Conservation (phyloP, 805 yeast genomes). For the Vanderwaltozyma yarrowii region DNA sequence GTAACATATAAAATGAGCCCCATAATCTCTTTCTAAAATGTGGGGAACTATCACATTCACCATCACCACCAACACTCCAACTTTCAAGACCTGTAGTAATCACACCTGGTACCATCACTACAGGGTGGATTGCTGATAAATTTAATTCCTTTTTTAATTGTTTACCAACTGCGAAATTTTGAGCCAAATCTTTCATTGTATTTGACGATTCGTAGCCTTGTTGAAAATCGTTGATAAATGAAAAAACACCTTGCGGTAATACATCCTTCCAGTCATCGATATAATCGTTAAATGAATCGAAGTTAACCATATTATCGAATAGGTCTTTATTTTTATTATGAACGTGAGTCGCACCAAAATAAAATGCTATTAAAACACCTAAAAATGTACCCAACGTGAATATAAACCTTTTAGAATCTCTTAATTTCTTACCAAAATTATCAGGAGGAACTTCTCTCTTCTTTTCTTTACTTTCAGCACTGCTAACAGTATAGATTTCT, state of each 20-base stretch:
- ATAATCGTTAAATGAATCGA: slow-evolving; percentile 48
- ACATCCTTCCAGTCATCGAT: slow-evolving; percentile 65
- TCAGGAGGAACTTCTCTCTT: neutral
- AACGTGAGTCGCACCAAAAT: slow-evolving; percentile 37
- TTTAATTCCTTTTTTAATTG: slow-evolving; percentile 43
- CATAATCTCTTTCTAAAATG: slow-evolving; percentile 88
- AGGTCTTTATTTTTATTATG: slow-evolving; percentile 19
- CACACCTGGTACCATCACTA: slow-evolving; percentile 92
- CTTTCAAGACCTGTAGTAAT: slow-evolving; percentile 90
- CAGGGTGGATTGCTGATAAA: slow-evolving; percentile 56
- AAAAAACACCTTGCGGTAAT: slow-evolving; percentile 56
- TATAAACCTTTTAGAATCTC: slow-evolving; percentile 45
- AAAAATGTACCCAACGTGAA: slow-evolving; percentile 63
- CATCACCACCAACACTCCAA: slow-evolving; percentile 73
- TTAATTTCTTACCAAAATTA: slow-evolving; percentile 12
- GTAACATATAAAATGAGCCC: slow-evolving; percentile 95
- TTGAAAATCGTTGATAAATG: slow-evolving; percentile 47
- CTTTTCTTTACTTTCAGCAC: neutral
- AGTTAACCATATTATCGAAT: slow-evolving; percentile 40
- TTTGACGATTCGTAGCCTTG: slow-evolving; percentile 10
- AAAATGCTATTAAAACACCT: slow-evolving; percentile 56
- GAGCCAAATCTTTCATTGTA: slow-evolving; percentile 43
- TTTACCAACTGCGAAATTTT: slow-evolving; percentile 82
- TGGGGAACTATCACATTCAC: slow-evolving; percentile 70
- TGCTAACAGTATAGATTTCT: neutral